phyloP scores from a whole-genome alignment of 2,329 filamentous ascomycete species.

The Pyrenochaeta sp. region DNA sequence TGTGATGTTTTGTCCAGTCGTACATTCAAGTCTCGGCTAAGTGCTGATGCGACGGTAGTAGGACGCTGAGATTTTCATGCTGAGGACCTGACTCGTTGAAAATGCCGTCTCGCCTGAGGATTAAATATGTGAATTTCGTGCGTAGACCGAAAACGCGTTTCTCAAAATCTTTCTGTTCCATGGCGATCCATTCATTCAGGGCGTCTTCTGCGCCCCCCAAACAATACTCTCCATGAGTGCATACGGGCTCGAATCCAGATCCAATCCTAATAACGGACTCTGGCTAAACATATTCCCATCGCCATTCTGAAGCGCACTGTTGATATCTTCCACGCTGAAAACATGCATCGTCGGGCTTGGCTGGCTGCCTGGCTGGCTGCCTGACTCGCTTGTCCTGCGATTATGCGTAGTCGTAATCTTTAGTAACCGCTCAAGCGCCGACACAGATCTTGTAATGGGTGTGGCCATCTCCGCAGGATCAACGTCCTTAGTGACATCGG shows the following conservation, averaged over 20 bases:
- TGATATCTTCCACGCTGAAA: slow-evolving; percentile 49
- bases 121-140: not conserved
- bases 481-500: slow-evolving; percentile 57
- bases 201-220: slow-evolving; percentile 50
- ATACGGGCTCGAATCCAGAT: slow-evolving; percentile 57
- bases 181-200: slow-evolving; percentile 18
- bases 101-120: not conserved
- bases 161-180: too few species aligned
- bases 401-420: slow-evolving; percentile 38
- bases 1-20: not conserved
- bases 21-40: not conserved
- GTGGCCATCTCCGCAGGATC: slow-evolving; percentile 58
- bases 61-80: too few species aligned
- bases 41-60: not conserved
- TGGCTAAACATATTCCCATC: slow-evolving; percentile 43
- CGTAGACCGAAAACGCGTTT: not conserved
- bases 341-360: slow-evolving; percentile 41
- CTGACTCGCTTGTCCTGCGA: slow-evolving; percentile 36
- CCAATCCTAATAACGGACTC: slow-evolving; percentile 47
- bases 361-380: slow-evolving; percentile 44
- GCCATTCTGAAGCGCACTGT: slow-evolving; percentile 43
- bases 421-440: slow-evolving; percentile 55
- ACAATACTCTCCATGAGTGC: slow-evolving; percentile 60
- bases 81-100: too few species aligned
- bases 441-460: slow-evolving; percentile 57